Percentiles rank a stretch among this genome's conserved stretches.
phyloP scores from a whole-genome alignment of 192 early-diverging fungal species.

The Allomyces arbusculus region DNA sequence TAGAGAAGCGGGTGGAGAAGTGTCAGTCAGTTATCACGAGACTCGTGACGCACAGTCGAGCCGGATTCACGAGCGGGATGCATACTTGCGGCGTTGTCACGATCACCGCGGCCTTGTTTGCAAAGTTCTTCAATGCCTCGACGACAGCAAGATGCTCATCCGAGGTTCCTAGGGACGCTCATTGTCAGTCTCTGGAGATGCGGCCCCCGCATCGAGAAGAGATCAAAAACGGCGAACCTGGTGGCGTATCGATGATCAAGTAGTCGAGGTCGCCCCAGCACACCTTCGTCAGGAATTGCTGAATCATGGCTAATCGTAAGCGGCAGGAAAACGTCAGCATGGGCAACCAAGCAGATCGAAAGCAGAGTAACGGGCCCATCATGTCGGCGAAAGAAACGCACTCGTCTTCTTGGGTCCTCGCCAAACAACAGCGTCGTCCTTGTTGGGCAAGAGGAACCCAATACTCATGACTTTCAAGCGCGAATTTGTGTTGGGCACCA shows the following conservation, averaged over 20 bases:
- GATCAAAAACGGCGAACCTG: conserved; percentile 15
- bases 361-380: conserved; percentile 4
- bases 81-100: conserved; percentile 89
- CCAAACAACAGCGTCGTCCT: conserved; percentile 92
- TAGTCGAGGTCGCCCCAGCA: conserved; percentile 94
- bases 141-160: conserved; percentile 92
- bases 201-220: background rate
- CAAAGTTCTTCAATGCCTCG: conserved; percentile 64
- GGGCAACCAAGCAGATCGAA: conserved; percentile 2
- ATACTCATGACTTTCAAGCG: conserved; percentile 17
- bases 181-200: background rate
- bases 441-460: conserved; percentile 72
- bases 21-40: background rate
- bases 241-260: conserved; percentile 89
- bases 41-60: background rate
- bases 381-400: conserved; percentile 9
- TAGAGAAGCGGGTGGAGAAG: conserved; percentile 7
- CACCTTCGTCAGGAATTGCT: conserved; percentile 87
- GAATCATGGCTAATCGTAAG: conserved; percentile 66
- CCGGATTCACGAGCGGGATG: too few species aligned
- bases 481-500: conserved; percentile 10
- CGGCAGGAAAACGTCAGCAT: background rate
- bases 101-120: conserved; percentile 69
- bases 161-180: conserved; percentile 44
- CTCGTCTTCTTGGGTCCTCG: conserved; percentile 96